A percentile compares a stretch with the other conserved stretches of the same genome.
These are phyloP conservation scores for Aureoboletus auriporus DNA, from an alignment of 768 basidiomycete genomes.

Conservation along the genomic window DNA sequence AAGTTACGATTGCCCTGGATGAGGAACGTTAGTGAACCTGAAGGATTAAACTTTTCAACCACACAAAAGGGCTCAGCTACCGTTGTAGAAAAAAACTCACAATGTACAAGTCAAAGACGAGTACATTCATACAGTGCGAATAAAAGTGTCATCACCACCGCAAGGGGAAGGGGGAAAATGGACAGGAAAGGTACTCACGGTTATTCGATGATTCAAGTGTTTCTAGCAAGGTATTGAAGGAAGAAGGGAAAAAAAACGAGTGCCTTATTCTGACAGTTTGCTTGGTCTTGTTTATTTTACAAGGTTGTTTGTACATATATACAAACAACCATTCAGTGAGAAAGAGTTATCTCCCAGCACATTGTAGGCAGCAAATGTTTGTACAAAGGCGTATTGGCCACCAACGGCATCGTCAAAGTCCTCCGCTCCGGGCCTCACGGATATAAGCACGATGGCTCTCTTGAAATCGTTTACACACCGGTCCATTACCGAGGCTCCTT, in stretches of 20 bases:
- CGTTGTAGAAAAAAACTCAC: slow-evolving; percentile 74
- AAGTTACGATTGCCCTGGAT: not conserved
- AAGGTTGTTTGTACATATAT: slow-evolving; percentile 5
- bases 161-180: slow-evolving; percentile 7
- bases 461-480: no score
- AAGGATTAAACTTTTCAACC: not conserved
- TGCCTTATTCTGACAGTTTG: not conserved
- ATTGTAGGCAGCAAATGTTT: no score
- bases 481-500: no score
- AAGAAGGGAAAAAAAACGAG: not conserved
- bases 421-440: slow-evolving; percentile 4
- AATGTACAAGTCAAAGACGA: slow-evolving; percentile 37
- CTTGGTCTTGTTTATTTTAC: slow-evolving; percentile 20
- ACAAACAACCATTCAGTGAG: no score
- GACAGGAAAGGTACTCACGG: slow-evolving; percentile 15
- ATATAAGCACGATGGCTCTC: not conserved
- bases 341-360: no score
- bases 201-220: not conserved
- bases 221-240: not conserved
- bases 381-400: not conserved
- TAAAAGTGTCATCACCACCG: slow-evolving; percentile 53
- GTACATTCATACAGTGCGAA: slow-evolving; percentile 76
- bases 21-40: slow-evolving; percentile 6
- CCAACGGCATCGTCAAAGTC: not conserved
- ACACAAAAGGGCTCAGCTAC: slow-evolving; percentile 60